phyloP scores from a whole-genome alignment of 306 rosid species.

The Luffa acutangula region DNA sequence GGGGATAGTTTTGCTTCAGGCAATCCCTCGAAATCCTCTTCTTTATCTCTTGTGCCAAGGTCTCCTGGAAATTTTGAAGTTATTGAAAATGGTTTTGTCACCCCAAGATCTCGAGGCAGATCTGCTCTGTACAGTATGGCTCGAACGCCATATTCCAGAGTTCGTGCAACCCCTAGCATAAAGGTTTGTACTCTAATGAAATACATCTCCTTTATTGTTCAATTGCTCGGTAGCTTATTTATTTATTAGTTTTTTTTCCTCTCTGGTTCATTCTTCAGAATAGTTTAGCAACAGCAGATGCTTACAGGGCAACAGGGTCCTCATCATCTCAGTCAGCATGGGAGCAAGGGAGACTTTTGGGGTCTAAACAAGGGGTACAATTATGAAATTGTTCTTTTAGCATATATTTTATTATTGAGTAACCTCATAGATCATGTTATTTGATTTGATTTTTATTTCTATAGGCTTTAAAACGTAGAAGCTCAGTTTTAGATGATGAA shows the following conservation, averaged over 20 bases:
- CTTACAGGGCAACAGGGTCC: constrained; percentile 31
- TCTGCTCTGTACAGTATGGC: constrained; percentile 90
- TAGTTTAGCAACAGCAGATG: constrained; percentile 26
- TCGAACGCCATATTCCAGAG: constrained; percentile 68
- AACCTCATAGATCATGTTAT: constrained; percentile 3
- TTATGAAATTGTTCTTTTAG: constrained; percentile 6
- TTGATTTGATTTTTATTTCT: constrained; percentile 2
- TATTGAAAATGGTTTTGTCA: constrained; percentile 58
- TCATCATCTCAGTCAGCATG: constrained; percentile 40
- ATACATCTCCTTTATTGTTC: background rate
- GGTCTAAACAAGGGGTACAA: constrained; percentile 51
- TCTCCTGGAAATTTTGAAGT: constrained; percentile 30
- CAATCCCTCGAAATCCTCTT: constrained; percentile 32
- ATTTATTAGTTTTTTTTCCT: constrained; percentile 11
- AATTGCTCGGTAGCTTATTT: background rate
- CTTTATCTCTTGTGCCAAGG: constrained; percentile 44
- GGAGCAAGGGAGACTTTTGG: constrained; percentile 40
- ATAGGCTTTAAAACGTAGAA: constrained; percentile 59
- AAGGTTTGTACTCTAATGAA: constrained; percentile 40
- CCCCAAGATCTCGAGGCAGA: constrained; percentile 72
- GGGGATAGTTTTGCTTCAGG: constrained; percentile 28
- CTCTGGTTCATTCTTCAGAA: constrained; percentile 29
- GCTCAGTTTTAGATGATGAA: constrained; percentile 60
- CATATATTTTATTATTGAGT: constrained; percentile 6
- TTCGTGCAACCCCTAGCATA: constrained; percentile 27